phyloP scores from a whole-genome alignment of 2,329 filamentous ascomycete genomes.

The Endoconidiophora polonica region DNA sequence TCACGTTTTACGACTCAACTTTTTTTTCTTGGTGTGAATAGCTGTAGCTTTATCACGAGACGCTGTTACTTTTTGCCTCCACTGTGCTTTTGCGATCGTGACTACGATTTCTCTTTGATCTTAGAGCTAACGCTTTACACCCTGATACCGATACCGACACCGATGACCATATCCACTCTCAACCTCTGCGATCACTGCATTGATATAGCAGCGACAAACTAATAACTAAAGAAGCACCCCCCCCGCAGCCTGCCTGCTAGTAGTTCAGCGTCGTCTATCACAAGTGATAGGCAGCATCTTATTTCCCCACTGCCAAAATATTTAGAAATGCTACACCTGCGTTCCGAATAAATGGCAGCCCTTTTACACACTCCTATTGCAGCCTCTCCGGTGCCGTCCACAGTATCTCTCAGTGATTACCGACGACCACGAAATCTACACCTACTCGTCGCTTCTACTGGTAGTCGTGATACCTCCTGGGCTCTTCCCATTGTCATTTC shows the following conservation, averaged over 20 bases:
- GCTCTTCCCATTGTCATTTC: conserved; percentile 49
- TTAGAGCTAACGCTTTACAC: neutral
- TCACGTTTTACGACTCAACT: neutral
- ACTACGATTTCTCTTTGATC: neutral
- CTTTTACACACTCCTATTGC: conserved; percentile 2
- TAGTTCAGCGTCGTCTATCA: too few species aligned
- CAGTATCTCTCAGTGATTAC: conserved; percentile 23
- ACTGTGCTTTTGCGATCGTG: neutral
- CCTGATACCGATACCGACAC: neutral
- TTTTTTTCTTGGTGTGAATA: neutral
- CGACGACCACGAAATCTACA: conserved; percentile 24
- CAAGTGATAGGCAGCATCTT: neutral
- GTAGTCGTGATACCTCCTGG: conserved; percentile 46
- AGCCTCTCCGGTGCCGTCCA: conserved; percentile 19
- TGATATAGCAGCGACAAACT: neutral
- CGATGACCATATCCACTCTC: neutral
- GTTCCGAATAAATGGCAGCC: conserved; percentile 10
- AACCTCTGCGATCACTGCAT: neutral
- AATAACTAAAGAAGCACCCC: neutral
- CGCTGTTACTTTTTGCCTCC: neutral
- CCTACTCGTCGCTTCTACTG: conserved; percentile 49
- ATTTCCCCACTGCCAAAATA: too few species aligned
- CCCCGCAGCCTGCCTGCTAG: neutral
- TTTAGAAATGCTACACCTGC: neutral
- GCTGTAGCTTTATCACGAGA: neutral